Percentiles rank a stretch among this genome's conserved stretches.
phyloP scores from a whole-genome alignment of 1,139 yeast genomes.

The Zygoascus hellenicus region DNA sequence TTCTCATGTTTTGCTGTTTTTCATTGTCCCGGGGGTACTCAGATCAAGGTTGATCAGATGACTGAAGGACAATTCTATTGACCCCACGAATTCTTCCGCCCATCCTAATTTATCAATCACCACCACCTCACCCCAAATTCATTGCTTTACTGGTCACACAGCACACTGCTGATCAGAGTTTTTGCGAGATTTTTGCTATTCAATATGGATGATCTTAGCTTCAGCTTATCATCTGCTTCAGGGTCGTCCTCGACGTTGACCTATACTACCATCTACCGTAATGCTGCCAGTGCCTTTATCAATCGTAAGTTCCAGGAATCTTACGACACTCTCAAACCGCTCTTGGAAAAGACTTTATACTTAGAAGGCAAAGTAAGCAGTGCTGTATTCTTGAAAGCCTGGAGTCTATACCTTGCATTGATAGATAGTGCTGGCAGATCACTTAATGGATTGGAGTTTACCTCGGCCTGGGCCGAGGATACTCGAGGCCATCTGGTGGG shows the following conservation, averaged over 20 bases:
- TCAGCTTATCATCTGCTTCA: constrained; percentile 8
- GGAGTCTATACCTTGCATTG: constrained; percentile 25
- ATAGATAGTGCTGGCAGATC: constrained; percentile 18
- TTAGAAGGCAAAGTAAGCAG: constrained; percentile 12
- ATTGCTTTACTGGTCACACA: no score
- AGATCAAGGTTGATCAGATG: no score
- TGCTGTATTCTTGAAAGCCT: constrained; percentile 22
- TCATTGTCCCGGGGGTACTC: no score
- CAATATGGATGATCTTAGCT: constrained; percentile 9
- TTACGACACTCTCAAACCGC: constrained; percentile 18
- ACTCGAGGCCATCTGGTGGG: constrained; percentile 14
- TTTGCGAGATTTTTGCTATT: no score
- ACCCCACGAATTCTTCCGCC: no score
- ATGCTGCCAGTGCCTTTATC: constrained; percentile 24
- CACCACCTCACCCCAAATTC: no score
- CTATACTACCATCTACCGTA: constrained; percentile 15
- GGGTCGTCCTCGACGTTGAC: constrained; percentile 6
- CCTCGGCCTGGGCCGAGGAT: constrained; percentile 17
- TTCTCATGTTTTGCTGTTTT: no score
- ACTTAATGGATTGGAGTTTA: constrained; percentile 2
- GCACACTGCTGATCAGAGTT: no score
- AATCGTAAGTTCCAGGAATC: constrained; percentile 23
- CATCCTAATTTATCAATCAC: no score
- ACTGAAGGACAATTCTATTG: no score
- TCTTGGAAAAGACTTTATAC: constrained; percentile 14